Percentiles rank a stretch among this genome's conserved stretches.
These are phyloP conservation scores for Phytopythium montanum DNA, from an alignment of 352 stramenopile genomes.

Conservation along the genomic window DNA sequence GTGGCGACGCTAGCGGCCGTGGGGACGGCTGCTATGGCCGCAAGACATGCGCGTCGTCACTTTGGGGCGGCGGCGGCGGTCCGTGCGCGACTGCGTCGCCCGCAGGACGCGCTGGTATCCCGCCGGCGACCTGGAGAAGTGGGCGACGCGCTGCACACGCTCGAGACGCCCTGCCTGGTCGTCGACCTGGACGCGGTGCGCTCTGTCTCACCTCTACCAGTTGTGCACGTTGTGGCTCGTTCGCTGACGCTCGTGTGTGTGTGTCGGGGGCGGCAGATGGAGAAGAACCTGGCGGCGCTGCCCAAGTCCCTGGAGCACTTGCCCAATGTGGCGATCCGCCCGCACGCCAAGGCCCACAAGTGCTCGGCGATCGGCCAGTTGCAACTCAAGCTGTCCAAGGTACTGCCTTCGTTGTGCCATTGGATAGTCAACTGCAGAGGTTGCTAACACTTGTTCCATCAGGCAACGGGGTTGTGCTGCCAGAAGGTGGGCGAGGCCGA, in stretches of 20 bases:
- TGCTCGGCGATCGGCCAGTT: constrained; percentile 40
- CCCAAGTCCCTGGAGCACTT: constrained; percentile 24
- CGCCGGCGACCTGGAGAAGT: constrained; percentile 19
- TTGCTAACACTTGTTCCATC: background rate
- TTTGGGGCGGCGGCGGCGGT: constrained; percentile 1
- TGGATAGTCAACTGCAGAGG: background rate
- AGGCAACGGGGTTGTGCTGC: constrained; percentile 52
- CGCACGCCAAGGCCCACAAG: constrained; percentile 78
- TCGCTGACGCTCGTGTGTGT: background rate
- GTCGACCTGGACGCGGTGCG: constrained; percentile 57
- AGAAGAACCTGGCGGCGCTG: constrained; percentile 43
- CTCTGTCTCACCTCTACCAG: background rate
- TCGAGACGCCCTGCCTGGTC: constrained; percentile 66
- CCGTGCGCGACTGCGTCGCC: background rate
- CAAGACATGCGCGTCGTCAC: background rate
- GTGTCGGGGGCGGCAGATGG: constrained; percentile 25
- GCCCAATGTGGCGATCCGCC: constrained; percentile 41
- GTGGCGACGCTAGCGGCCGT: background rate
- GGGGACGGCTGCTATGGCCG: constrained; percentile 1
- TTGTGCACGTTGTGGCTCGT: background rate
- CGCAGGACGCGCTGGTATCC: constrained; percentile 7
- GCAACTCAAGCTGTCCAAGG: constrained; percentile 41
- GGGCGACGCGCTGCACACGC: constrained; percentile 30
- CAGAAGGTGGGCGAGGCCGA: constrained; percentile 72
- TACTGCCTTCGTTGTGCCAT: background rate